Evolutionary conservation across 2,329 filamentous ascomycete species (phyloP).

Genomic region (Didymella lethalis): DNA sequence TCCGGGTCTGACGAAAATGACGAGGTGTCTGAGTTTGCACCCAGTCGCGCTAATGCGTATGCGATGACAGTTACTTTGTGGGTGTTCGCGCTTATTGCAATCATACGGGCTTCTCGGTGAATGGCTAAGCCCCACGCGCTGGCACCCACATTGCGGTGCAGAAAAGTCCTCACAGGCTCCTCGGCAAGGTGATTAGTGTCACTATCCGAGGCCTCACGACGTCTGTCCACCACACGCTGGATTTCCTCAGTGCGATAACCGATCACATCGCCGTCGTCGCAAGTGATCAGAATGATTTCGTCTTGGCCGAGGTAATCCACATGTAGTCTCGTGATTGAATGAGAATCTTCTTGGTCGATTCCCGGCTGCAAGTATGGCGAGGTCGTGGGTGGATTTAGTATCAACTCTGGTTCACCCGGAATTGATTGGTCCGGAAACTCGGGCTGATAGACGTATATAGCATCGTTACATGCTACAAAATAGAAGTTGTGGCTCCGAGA

Average conservation of each 20-base stretch:
- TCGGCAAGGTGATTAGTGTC: conserved; percentile 45
- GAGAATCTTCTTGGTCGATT: conserved; percentile 50
- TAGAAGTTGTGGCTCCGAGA: conserved; percentile 58
- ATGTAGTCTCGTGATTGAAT: conserved; percentile 56
- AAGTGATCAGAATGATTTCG: conserved; percentile 59
- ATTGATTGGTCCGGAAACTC: conserved; percentile 54
- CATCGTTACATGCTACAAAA: conserved; percentile 54
- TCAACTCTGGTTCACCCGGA: conserved; percentile 45
- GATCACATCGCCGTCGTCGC: conserved; percentile 66
- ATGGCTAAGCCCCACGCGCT: conserved; percentile 92
- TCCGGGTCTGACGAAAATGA: conserved; percentile 8
- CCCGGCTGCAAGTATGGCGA: conserved; percentile 30
- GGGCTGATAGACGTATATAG: conserved; percentile 55
- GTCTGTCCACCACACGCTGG: conserved; percentile 30
- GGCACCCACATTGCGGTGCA: conserved; percentile 75
- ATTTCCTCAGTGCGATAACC: conserved; percentile 50
- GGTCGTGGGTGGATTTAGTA: conserved; percentile 52
- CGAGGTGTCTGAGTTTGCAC: neutral
- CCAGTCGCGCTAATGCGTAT: conserved; percentile 59
- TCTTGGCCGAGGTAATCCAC: conserved; percentile 56
- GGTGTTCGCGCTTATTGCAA: conserved; percentile 85
- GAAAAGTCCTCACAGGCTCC: conserved; percentile 63
- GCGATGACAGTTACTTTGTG: conserved; percentile 66
- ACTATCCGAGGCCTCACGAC: neutral
- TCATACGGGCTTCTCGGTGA: conserved; percentile 79